Evolutionary conservation across 2,329 filamentous ascomycete genomes (phyloP), one percentile per base, ranked within the genome.

Genomic region (Leptodontidium sp.): DNA sequence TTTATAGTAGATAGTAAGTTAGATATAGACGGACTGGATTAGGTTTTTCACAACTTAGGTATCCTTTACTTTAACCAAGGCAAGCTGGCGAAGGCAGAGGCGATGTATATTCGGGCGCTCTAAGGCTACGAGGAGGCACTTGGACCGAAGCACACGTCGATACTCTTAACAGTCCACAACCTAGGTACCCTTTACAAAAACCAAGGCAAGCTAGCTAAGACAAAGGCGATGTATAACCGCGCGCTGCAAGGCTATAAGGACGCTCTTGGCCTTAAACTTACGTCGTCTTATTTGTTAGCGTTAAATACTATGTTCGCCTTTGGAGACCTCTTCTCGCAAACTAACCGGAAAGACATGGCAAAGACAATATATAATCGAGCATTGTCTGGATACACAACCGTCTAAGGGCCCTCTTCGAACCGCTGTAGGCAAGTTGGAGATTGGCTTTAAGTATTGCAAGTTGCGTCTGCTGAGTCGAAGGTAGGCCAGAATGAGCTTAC

Each of bases 21-120:
- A n/a, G 45, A 47, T 47, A 47, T n/a, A 4, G 45, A 47, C 11
- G 45, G 45, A 47, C 8, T 47, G 15, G 45, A 47, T 4, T 47
- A 9, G 45, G 45, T 9, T n/a, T 47, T 70, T 38, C 24, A 76
- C 40, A 75, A 75, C 40, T 61, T 81, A 61, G 78, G 78, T 4
- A 2, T 17, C 15, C 73, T 80, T 63, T 80, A 79, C 58, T 8
- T 1, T 1, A 14, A 72, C 15, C 74, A 78, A 67, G 75, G 70
- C 59, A 74, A 71, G 64, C 62, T 76, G 6, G 29, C 62, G 7
- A 70, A 80, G 43, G 76, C 29, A 1, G 29, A 32, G 29, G 1
- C 1, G 4, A 32, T 32, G 29, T 32, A 32, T 1, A 1, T 32
- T 32, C 29, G 65, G 29, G 74, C 70, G 32, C 64, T 76, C 21